Evolutionary conservation across 2,329 filamentous ascomycete species (phyloP).

Genomic region (Periconia digitata): DNA sequence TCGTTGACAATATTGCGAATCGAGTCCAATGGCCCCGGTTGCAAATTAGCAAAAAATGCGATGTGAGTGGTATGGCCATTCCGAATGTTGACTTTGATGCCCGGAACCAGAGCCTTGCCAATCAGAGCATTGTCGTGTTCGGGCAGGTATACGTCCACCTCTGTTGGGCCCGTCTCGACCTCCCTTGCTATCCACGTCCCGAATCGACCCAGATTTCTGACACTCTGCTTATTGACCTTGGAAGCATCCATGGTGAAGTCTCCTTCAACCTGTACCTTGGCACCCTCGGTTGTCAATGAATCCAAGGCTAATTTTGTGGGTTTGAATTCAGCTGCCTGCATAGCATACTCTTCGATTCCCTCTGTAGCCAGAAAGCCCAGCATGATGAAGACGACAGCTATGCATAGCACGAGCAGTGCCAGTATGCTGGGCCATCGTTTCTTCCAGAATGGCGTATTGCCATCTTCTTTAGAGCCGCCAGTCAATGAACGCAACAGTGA

Average conservation of each 20-base stretch:
- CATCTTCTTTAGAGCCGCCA: constrained; percentile 15
- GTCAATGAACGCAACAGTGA: constrained; percentile 39
- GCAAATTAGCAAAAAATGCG: constrained; percentile 76
- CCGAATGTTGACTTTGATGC: constrained; percentile 72
- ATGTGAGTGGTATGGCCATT: constrained; percentile 77
- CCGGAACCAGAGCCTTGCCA: constrained; percentile 75
- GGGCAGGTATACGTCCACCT: constrained; percentile 76
- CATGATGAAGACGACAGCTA: constrained; percentile 69
- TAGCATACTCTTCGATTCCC: constrained; percentile 80
- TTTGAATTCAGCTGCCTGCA: constrained; percentile 78
- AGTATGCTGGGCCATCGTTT: constrained; percentile 77
- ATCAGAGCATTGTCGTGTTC: constrained; percentile 78
- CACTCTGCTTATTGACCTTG: constrained; percentile 69
- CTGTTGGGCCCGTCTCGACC: constrained; percentile 72
- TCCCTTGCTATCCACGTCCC: constrained; percentile 79
- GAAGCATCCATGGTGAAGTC: constrained; percentile 79
- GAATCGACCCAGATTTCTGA: constrained; percentile 74
- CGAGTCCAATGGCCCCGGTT: constrained; percentile 73
- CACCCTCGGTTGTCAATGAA: constrained; percentile 76
- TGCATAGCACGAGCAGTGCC: constrained; percentile 67
- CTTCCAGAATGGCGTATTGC: constrained; percentile 36
- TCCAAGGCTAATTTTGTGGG: constrained; percentile 84
- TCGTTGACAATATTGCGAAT: constrained; percentile 82
- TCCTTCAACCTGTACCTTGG: constrained; percentile 78
- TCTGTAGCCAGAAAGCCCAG: constrained; percentile 83